Evolutionary conservation across 129 eudicot species (phyloP), one percentile per base, ranked within the genome.

Genomic region (Tagetes erecta): DNA sequence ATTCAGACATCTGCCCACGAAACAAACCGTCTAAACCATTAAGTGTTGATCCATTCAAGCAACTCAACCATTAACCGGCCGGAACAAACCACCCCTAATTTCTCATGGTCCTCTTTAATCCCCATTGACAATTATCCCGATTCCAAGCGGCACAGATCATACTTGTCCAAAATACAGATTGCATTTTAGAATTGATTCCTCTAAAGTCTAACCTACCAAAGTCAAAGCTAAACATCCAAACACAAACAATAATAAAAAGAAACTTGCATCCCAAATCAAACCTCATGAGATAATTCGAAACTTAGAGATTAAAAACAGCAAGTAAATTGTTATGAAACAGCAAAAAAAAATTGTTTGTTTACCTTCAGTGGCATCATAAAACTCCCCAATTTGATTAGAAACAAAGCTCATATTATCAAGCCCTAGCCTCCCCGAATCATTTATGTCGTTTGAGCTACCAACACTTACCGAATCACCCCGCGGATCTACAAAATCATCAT

Each of bases 321-420:
- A 1, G 44, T 40, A 40, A 40, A 40, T 40, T 40, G 44, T 40
- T 20, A 20, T 20, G 27, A 20, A 20, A 20, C 27, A 20, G 27
- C 27, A 34, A 62, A 8, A 27, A 2, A 27, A 20, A 36, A 1
- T 7, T 62, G 3, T 51, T 31, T 33, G 27, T 44, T 37, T 76
- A 81, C 85, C 85, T 76, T 81, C 85, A 56, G 47, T 77, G 0
- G 85, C 85, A 66, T 81, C 85, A 31, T 52, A 81, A 72, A 81
- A 81, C 11, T 81, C 85, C 69, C 81, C 81, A 67, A 65, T 56
- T 40, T 76, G 85, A 81, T 65, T 81, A 46, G 80, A 75, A 13
- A 75, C 59, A 2, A 75, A 41, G 55, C 84, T 80, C 76, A 70
- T 45, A 70, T 47, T 76, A 30, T 56, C 76, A 70, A 80, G 44